These are phyloP conservation scores for Talaromyces verruculosus DNA, from an alignment of 2,329 filamentous ascomycete genomes.

Conservation along the genomic window DNA sequence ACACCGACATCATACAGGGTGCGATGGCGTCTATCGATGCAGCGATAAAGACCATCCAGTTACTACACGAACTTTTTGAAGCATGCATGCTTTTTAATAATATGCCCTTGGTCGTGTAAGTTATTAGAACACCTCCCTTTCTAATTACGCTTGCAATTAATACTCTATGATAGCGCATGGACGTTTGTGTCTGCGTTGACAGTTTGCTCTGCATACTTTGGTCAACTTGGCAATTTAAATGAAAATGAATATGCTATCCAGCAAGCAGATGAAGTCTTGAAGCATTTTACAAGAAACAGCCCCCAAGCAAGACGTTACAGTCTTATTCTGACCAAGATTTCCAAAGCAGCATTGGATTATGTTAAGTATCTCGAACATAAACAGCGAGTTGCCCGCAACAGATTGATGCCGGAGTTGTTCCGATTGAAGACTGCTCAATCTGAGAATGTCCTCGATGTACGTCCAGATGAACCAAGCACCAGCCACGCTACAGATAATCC, in stretches of 20 bases:
- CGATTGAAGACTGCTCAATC: background rate
- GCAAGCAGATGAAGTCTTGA: background rate
- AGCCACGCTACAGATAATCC: background rate
- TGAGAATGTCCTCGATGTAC: background rate
- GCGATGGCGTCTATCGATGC: background rate
- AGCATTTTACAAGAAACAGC: background rate
- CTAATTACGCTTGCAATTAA: background rate
- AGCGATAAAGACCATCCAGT: background rate
- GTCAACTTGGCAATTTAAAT: background rate
- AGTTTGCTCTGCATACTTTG: background rate
- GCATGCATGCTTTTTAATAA: background rate
- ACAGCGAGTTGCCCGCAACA: background rate
- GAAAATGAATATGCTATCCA: background rate
- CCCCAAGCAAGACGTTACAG: background rate
- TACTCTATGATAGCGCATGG: background rate
- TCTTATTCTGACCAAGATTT: background rate
- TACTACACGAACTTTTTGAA: background rate
- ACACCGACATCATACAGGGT: background rate
- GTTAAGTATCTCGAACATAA: background rate
- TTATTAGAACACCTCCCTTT: background rate
- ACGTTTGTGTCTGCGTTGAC: background rate
- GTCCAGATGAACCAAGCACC: background rate
- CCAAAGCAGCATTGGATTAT: background rate
- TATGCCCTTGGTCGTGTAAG: background rate
- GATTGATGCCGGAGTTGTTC: background rate